Evolutionary conservation across 1,284 basidiomycete genomes (phyloP), one percentile per base, ranked within the genome.

Genomic region (Ganoderma lucidum): DNA sequence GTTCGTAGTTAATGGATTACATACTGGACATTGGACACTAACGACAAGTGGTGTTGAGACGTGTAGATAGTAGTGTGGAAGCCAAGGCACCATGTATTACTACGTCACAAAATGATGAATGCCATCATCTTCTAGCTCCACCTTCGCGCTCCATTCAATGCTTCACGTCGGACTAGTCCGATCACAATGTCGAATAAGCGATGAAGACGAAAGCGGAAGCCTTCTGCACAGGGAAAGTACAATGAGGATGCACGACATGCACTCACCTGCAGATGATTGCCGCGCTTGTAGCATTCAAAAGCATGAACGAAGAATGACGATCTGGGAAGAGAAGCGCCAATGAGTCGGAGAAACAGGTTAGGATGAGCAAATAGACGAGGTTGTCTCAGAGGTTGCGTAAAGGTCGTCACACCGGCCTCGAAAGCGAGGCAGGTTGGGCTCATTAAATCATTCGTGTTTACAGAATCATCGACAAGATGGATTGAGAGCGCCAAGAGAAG

Each of bases 391-490:
- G 65, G 1, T 12, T 28, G 63, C 66, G 53, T 63, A 73, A 69
- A 64, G 66, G 70, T 76, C 75, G 75, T 76, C 76, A 76, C 68
- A 70, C 72, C 75, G 62, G 66, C 73, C 71, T 66, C 70, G 69
- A 71, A 64, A 37, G 62, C 74, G 68, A 66, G 69, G 69, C 69
- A 63, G 66, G 72, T 78, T 75, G 75, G 76, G 71, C 75, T 76
- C 76, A 76, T 78, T 75, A 78, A 78, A 78, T 76, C 75, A 76
- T 72, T 73, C 70, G 64, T 71, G 61, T 71, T 56, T 73, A 10
- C 64, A 42, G 65, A 71, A 78, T 78, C 76, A 75, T 75, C 45
- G 75, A 76, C 71, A 60, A 3, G n/a, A 42, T 61, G 35, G 17
- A 19, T 6, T 3, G 41, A n/a, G 19, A 41, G 30, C 15, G 23